Evolutionary conservation across 805 yeast genomes (phyloP).

Genomic region (Clavispora vitiphila): DNA sequence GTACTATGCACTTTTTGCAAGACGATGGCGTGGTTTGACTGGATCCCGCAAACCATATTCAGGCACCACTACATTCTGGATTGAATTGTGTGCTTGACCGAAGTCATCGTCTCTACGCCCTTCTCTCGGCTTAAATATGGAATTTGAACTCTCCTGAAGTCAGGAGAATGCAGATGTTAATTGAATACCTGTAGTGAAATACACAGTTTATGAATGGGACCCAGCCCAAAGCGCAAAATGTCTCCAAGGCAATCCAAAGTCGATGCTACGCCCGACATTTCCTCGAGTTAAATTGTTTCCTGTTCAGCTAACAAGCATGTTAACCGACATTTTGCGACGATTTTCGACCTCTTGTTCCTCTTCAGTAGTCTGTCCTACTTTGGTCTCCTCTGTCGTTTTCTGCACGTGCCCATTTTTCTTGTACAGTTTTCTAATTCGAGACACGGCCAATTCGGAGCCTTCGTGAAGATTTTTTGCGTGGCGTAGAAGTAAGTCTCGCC

Average conservation of each 20-base stretch:
- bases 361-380: conserved; percentile 5
- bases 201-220: not conserved
- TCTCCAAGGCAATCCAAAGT: not conserved
- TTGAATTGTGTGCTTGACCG: too few species aligned
- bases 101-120: too few species aligned
- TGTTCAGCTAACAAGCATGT: conserved; percentile 35
- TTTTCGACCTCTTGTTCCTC: conserved; percentile 23
- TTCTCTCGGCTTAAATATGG: too few species aligned
- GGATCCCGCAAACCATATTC: too few species aligned
- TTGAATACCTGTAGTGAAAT: not conserved
- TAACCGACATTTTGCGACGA: conserved; percentile 36
- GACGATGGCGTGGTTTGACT: too few species aligned
- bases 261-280: not conserved
- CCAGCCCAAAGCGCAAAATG: not conserved
- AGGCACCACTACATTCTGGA: too few species aligned
- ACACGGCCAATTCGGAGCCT: conserved; percentile 40
- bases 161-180: not conserved
- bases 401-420: conserved; percentile 13
- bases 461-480: conserved; percentile 43
- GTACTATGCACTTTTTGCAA: too few species aligned
- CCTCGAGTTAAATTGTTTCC: not conserved
- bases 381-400: conserved; percentile 6
- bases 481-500: conserved; percentile 39
- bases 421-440: conserved; percentile 36
- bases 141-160: too few species aligned